Evolutionary conservation across 169 alveolate species (phyloP).

Genomic region (Perkinsus marinus): DNA sequence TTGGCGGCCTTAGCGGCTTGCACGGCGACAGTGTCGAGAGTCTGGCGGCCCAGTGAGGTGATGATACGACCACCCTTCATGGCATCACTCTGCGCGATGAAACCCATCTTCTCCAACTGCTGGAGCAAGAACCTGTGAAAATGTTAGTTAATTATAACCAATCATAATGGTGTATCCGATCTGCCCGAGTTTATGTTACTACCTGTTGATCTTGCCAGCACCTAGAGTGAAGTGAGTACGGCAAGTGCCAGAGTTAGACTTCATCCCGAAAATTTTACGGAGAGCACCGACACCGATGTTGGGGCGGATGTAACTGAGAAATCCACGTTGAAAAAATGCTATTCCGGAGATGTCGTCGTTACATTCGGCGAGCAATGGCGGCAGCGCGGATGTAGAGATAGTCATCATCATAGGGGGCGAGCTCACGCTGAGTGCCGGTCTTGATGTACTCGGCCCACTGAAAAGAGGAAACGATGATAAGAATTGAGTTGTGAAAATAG

Average conservation of each 20-base stretch:
- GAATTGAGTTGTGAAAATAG: not conserved
- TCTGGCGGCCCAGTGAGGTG: constrained; percentile 1
- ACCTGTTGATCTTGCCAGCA: constrained; percentile 1
- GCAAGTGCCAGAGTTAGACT: not conserved
- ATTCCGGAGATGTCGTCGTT: not conserved
- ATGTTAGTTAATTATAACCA: not conserved
- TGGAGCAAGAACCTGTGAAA: not conserved
- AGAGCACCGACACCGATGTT: constrained; percentile 6
- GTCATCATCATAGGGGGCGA: constrained; percentile 4
- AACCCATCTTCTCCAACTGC: constrained; percentile 3
- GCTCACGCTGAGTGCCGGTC: constrained; percentile 7
- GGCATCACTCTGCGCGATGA: not conserved
- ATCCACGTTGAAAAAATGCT: too few relatives aligned
- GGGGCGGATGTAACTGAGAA: not conserved
- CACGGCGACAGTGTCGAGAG: constrained; percentile 6
- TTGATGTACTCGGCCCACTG: constrained; percentile 7
- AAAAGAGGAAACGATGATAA: not conserved
- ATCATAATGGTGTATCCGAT: not conserved
- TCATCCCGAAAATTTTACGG: not conserved
- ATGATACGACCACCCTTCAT: constrained; percentile 4
- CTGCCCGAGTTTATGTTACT: not conserved
- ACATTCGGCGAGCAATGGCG: constrained; percentile 5
- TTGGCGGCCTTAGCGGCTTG: not conserved
- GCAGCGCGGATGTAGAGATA: constrained; percentile 6
- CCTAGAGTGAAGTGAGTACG: not conserved